Conservation (phyloP, 768 basidiomycete species). For the Sarcodon aspratus region DNA sequence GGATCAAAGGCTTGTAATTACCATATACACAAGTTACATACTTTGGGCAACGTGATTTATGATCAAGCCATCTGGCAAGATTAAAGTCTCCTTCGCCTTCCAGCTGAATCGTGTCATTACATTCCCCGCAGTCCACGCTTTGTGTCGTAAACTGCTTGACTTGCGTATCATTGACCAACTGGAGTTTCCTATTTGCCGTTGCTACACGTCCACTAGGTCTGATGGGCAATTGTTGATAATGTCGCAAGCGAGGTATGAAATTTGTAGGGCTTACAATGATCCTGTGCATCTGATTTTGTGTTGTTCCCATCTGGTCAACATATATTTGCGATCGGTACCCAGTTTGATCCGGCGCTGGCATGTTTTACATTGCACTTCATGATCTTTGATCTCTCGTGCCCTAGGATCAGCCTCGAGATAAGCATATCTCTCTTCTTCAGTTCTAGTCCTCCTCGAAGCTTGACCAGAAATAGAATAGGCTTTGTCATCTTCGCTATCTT, state of each 20-base stretch:
- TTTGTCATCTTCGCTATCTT: constrained; percentile 14
- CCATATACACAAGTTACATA: constrained; percentile 11
- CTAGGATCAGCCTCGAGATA: constrained; percentile 42
- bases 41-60: constrained; percentile 41
- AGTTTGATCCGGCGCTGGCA: constrained; percentile 59
- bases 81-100: constrained; percentile 47
- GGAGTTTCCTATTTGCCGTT: constrained; percentile 48
- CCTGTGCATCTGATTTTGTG: constrained; percentile 40
- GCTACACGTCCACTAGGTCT: constrained; percentile 52
- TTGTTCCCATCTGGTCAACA: constrained; percentile 36
- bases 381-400: constrained; percentile 35
- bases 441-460: constrained; percentile 11
- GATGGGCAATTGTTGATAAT: not conserved
- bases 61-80: constrained; percentile 48
- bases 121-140: constrained; percentile 40
- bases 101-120: constrained; percentile 32
- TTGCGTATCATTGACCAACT: constrained; percentile 53
- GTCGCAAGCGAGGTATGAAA: constrained; percentile 1
- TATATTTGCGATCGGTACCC: constrained; percentile 25
- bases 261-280: constrained; percentile 22
- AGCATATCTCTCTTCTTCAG: constrained; percentile 35
- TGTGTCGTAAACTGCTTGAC: constrained; percentile 35
- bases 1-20: not conserved
- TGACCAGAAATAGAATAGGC: constrained; percentile 16
- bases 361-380: constrained; percentile 43